phyloP scores from a whole-genome alignment of 2,329 filamentous ascomycete species.

The Dactylella cylindrospora region DNA sequence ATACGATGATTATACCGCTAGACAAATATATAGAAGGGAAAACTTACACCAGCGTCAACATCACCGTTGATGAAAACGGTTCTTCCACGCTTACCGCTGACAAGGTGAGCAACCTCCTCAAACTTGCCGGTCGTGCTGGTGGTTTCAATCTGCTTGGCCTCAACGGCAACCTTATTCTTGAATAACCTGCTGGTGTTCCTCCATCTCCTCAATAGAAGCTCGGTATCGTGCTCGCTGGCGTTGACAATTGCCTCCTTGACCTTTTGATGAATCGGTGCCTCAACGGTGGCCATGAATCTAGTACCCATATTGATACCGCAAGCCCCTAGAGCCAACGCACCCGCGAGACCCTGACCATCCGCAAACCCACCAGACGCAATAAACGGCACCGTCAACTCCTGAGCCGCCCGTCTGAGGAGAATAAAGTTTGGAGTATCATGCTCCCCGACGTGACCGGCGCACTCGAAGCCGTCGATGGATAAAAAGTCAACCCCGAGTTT shows the following conservation, averaged over 20 bases:
- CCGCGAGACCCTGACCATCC: constrained; percentile 88
- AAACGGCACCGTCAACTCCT: constrained; percentile 81
- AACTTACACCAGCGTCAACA: constrained; percentile 78
- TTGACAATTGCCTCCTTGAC: constrained; percentile 92
- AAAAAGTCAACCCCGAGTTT: constrained; percentile 96
- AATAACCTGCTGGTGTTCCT: constrained; percentile 87
- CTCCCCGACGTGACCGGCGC: constrained; percentile 85
- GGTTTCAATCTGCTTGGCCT: constrained; percentile 78
- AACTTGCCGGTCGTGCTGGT: constrained; percentile 85
- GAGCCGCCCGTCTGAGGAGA: constrained; percentile 78
- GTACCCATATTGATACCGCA: constrained; percentile 99
- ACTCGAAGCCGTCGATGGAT: constrained; percentile 96
- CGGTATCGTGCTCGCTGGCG: constrained; percentile 86
- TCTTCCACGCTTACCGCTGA: constrained; percentile 85
- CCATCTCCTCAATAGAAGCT: constrained; percentile 74
- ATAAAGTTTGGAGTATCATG: constrained; percentile 88
- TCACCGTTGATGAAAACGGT: constrained; percentile 93
- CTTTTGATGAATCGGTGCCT: constrained; percentile 87
- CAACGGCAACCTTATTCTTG: constrained; percentile 81
- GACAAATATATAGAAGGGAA: not conserved
- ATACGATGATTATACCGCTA: not conserved
- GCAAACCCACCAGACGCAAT: constrained; percentile 96
- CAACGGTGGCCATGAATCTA: constrained; percentile 92
- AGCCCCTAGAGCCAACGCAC: constrained; percentile 83
- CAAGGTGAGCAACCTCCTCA: constrained; percentile 78